A percentile compares a stretch with the other conserved stretches of the same genome.
Conservation (phyloP, 1,284 basidiomycete genomes). For the Microbotryomycetes sp. region DNA sequence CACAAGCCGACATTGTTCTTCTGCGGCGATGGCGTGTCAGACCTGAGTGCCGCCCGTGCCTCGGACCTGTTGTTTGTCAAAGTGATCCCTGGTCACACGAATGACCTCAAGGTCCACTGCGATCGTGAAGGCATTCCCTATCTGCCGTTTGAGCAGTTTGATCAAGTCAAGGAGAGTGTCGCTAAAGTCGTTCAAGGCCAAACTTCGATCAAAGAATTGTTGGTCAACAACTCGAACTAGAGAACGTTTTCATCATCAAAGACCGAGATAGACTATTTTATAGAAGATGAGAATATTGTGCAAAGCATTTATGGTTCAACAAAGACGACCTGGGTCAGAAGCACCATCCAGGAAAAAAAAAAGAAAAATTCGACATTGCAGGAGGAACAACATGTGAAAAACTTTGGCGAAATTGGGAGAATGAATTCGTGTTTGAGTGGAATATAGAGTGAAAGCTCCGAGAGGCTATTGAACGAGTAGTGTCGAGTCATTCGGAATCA, state of each 20-base stretch:
- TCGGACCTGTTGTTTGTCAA: slow-evolving; percentile 90
- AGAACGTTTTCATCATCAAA: slow-evolving; percentile 51
- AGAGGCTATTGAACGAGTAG: not conserved
- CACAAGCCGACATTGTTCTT: slow-evolving; percentile 77
- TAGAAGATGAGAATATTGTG: no score
- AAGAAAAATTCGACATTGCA: no score
- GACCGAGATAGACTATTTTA: no score
- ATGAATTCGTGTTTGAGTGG: no score
- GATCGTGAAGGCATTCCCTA: slow-evolving; percentile 41
- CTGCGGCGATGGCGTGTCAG: slow-evolving; percentile 82
- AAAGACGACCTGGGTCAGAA: no score
- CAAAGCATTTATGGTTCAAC: no score
- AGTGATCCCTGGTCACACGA: slow-evolving; percentile 57
- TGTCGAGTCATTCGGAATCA: not conserved
- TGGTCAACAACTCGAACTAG: slow-evolving; percentile 44
- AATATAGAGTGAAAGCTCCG: no score
- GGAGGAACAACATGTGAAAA: no score
- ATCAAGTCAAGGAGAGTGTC: slow-evolving; percentile 50
- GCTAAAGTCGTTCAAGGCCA: slow-evolving; percentile 54
- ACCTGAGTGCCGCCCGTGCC: slow-evolving; percentile 52
- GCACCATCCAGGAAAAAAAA: not conserved
- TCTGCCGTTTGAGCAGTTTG: slow-evolving; percentile 42
- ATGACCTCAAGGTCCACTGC: slow-evolving; percentile 77
- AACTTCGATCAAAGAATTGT: slow-evolving; percentile 43
- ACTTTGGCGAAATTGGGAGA: no score